A percentile compares a stretch with the other conserved stretches of the same genome.
phyloP scores from a whole-genome alignment of 1,139 yeast genomes.

The Pichia cactophila region DNA sequence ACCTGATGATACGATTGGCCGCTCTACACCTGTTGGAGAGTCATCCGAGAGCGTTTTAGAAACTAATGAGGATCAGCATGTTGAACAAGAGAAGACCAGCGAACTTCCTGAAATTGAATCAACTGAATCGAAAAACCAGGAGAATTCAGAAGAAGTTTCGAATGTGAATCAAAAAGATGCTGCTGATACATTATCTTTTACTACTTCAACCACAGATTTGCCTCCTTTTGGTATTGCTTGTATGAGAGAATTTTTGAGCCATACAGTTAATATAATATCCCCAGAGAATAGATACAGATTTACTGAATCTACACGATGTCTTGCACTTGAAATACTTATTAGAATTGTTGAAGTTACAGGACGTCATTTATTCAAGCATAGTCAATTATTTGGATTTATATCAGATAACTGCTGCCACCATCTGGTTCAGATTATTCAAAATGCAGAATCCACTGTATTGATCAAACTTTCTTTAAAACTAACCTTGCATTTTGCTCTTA shows the following conservation, averaged over 20 bases:
- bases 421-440: conserved; percentile 69
- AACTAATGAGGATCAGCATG: not conserved
- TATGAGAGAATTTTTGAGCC: conserved; percentile 61
- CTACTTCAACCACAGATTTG: conserved; percentile 25
- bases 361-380: conserved; percentile 53
- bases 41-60: not conserved
- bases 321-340: conserved; percentile 70
- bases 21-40: conserved; percentile 16
- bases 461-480: conserved; percentile 71
- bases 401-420: conserved; percentile 80
- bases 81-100: not conserved
- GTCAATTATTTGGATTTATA: conserved; percentile 57
- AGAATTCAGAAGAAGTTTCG: not conserved
- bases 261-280: conserved; percentile 74
- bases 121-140: not conserved
- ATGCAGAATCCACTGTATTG: conserved; percentile 56
- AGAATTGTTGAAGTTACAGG: conserved; percentile 84
- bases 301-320: conserved; percentile 78
- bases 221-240: conserved; percentile 61
- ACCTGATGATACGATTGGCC: conserved; percentile 29
- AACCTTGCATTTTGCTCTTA: conserved; percentile 58
- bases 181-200: conserved; percentile 3
- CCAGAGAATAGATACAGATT: conserved; percentile 80
- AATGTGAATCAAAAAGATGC: not conserved
- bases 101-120: not conserved